Conservation (phyloP, 371 early-diverging fungal species). For the Mucor ambiguus region DNA sequence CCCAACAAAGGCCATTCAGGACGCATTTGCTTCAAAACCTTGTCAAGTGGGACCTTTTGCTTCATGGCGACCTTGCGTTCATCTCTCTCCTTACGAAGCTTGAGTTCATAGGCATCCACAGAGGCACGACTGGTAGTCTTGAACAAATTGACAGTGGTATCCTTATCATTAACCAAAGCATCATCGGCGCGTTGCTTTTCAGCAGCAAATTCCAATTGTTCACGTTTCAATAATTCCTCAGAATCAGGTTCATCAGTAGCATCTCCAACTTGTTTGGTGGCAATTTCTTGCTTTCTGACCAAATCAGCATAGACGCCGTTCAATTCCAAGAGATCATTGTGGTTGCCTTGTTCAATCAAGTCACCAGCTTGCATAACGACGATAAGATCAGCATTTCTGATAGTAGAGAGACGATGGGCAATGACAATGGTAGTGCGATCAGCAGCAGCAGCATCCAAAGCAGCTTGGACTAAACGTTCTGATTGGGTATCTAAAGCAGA, state of each 20-base stretch:
- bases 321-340: conserved; percentile 59
- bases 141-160: conserved; percentile 25
- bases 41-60: conserved; percentile 51
- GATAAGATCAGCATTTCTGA: conserved; percentile 83
- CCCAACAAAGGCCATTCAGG: conserved; percentile 44
- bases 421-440: conserved; percentile 91
- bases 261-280: conserved; percentile 26
- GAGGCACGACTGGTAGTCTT: conserved; percentile 41
- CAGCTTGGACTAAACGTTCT: conserved; percentile 81
- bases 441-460: conserved; percentile 75
- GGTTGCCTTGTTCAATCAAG: conserved; percentile 74
- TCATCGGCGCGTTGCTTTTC: conserved; percentile 24
- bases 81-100: conserved; percentile 49
- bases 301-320: conserved; percentile 61
- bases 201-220: conserved; percentile 36
- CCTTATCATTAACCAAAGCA: conserved; percentile 25
- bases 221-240: conserved; percentile 40
- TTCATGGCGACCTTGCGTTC: conserved; percentile 42
- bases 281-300: conserved; percentile 61
- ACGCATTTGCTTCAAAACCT: conserved; percentile 40
- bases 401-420: conserved; percentile 88
- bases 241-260: conserved; percentile 25
- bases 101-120: conserved; percentile 51
- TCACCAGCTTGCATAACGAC: conserved; percentile 77
- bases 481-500: conserved; percentile 79